Percentiles rank a stretch among this genome's conserved stretches.
These are phyloP conservation scores for Irpex lacteus DNA, from an alignment of 1,284 basidiomycete species.

Conservation along the genomic window DNA sequence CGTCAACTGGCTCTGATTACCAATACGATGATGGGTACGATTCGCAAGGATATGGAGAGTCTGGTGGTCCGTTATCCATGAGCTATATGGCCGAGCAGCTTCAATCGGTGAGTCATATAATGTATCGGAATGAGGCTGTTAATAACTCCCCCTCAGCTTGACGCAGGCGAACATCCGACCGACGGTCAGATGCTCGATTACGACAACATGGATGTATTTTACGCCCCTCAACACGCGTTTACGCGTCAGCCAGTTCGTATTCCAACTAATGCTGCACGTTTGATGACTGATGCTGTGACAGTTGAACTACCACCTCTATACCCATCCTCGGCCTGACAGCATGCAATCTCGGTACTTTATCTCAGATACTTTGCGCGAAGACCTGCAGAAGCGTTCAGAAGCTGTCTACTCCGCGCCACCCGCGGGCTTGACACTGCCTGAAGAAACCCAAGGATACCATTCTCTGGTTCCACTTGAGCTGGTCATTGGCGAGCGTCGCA, in stretches of 20 bases:
- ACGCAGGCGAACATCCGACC: constrained; percentile 24
- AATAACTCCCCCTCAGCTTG: neutral
- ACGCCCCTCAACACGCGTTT: constrained; percentile 50
- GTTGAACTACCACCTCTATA: constrained; percentile 93
- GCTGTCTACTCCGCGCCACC: constrained; percentile 51
- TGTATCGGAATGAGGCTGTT: constrained; percentile 14
- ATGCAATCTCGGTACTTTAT: constrained; percentile 63
- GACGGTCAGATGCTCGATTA: constrained; percentile 20
- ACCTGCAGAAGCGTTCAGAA: constrained; percentile 81
- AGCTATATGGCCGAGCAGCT: constrained; percentile 10
- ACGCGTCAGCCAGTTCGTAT: constrained; percentile 65
- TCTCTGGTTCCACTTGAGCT: constrained; percentile 79
- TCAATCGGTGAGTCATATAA: constrained; percentile 7
- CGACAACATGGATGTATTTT: constrained; percentile 44
- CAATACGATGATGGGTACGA: constrained; percentile 9
- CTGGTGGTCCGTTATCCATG: constrained; percentile 33
- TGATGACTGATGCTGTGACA: constrained; percentile 28
- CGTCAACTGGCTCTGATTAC: constrained; percentile 5
- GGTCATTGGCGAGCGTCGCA: constrained; percentile 52
- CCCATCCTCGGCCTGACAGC: constrained; percentile 51
- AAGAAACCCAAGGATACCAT: constrained; percentile 91
- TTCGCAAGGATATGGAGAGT: constrained; percentile 35
- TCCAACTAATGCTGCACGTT: neutral
- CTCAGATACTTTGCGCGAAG: constrained; percentile 74
- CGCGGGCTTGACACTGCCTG: constrained; percentile 65